Evolutionary conservation across 805 yeast species (phyloP).

Genomic region (Ogataea saltuana): DNA sequence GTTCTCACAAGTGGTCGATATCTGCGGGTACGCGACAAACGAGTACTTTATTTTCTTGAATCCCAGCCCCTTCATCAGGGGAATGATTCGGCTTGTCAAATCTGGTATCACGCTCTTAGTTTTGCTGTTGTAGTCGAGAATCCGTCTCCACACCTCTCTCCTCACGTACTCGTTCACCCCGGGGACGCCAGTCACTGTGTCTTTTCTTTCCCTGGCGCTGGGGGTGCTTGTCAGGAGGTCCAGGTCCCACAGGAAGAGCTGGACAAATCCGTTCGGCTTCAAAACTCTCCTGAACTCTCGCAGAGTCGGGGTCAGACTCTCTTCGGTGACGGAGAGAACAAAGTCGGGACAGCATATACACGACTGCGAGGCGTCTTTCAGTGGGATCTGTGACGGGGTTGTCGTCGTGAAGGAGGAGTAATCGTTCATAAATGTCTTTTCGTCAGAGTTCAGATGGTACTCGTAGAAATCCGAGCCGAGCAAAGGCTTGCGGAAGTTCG

Average conservation of each 20-base stretch:
- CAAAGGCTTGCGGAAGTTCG: constrained; percentile 25
- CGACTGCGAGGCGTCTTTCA: constrained; percentile 30
- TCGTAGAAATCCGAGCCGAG: constrained; percentile 24
- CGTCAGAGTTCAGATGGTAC: constrained; percentile 25
- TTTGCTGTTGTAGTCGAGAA: constrained; percentile 19
- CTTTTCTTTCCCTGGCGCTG: constrained; percentile 2
- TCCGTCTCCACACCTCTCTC: constrained; percentile 24
- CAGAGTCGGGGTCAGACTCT: constrained; percentile 23
- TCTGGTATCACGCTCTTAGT: constrained; percentile 19
- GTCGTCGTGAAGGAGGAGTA: constrained; percentile 37
- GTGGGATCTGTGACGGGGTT: constrained; percentile 28
- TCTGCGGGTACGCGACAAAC: constrained; percentile 31
- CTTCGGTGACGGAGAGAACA: constrained; percentile 18
- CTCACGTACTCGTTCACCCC: constrained; percentile 22
- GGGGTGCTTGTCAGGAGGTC: constrained; percentile 10
- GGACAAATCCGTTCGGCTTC: constrained; percentile 33
- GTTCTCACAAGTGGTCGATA: constrained; percentile 20
- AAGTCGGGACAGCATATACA: constrained; percentile 34
- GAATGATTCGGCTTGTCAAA: constrained; percentile 24
- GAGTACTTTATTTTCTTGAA: constrained; percentile 29
- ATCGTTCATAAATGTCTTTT: constrained; percentile 26
- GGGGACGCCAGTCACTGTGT: background rate
- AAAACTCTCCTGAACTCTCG: constrained; percentile 34
- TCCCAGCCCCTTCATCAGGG: constrained; percentile 26
- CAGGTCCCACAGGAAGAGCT: constrained; percentile 33